These are phyloP conservation scores for Violaceomyces palustris DNA, from an alignment of 1,284 basidiomycete genomes.

Conservation along the genomic window DNA sequence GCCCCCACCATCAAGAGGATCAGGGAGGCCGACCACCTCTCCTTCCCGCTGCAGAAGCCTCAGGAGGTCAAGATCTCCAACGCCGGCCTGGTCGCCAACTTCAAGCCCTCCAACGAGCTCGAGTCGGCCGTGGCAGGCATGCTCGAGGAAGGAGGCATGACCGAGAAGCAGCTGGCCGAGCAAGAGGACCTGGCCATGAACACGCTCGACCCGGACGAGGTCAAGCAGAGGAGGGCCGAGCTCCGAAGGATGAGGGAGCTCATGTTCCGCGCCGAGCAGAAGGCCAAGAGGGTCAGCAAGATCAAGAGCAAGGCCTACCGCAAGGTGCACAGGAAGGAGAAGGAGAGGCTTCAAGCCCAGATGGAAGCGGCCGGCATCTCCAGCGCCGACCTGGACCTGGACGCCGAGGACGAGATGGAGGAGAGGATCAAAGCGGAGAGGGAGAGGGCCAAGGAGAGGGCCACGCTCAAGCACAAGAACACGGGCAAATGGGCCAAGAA, in stretches of 20 bases:
- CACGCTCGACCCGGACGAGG: slow-evolving; percentile 75
- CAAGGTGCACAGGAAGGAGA: slow-evolving; percentile 74
- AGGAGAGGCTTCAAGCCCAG: slow-evolving; percentile 58
- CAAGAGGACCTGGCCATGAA: slow-evolving; percentile 78
- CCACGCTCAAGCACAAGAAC: slow-evolving; percentile 52
- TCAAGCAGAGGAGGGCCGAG: slow-evolving; percentile 71
- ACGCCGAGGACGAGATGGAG: slow-evolving; percentile 54
- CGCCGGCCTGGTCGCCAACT: slow-evolving; percentile 68
- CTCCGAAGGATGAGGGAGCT: slow-evolving; percentile 84
- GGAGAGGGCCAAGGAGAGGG: slow-evolving; percentile 54
- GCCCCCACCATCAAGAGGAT: slow-evolving; percentile 66
- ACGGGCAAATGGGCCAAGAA: slow-evolving; percentile 51
- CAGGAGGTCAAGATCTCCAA: slow-evolving; percentile 59
- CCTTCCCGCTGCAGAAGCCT: slow-evolving; percentile 73
- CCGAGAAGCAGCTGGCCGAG: slow-evolving; percentile 65
- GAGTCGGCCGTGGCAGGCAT: slow-evolving; percentile 45
- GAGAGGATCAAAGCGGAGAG: slow-evolving; percentile 67
- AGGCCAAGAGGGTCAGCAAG: slow-evolving; percentile 83
- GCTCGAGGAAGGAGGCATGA: slow-evolving; percentile 50
- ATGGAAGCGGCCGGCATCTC: slow-evolving; percentile 34
- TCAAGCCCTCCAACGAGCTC: slow-evolving; percentile 45
- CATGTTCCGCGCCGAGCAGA: slow-evolving; percentile 86
- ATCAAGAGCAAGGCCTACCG: slow-evolving; percentile 95
- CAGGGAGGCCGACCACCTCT: slow-evolving; percentile 75
- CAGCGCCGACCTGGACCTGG: slow-evolving; percentile 33